Percentiles rank a stretch among this genome's conserved stretches.
These are phyloP conservation scores for Cyberlindnera misumaiensis DNA, from an alignment of 805 yeast species.

Conservation along the genomic window DNA sequence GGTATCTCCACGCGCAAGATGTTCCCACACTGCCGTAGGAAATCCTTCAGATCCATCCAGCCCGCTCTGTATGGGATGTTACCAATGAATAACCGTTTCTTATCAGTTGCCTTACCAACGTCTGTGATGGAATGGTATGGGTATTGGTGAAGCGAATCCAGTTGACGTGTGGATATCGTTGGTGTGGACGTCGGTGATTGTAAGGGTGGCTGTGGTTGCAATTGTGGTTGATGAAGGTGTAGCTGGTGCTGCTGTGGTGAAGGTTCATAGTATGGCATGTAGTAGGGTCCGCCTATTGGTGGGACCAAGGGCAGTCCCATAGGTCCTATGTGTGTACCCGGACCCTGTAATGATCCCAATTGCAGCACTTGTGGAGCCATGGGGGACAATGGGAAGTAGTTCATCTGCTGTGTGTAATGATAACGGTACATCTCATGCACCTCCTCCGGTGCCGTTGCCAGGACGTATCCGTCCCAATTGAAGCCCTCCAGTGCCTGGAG, in stretches of 20 bases:
- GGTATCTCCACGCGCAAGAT: conserved; percentile 32
- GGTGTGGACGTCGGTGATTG: conserved; percentile 5
- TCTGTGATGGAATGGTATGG: conserved; percentile 20
- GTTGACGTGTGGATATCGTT: conserved; percentile 14
- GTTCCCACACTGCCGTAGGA: conserved; percentile 22
- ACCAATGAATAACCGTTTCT: conserved; percentile 44
- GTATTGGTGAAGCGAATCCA: conserved; percentile 17
- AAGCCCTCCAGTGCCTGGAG: conserved; percentile 13
- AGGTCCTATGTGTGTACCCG: too few relatives aligned
- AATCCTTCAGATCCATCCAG: conserved; percentile 34
- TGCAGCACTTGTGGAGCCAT: too few relatives aligned
- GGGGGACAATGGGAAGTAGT: background rate
- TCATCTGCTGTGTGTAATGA: background rate
- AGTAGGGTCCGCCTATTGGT: background rate
- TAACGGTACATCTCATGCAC: background rate
- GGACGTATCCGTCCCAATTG: conserved; percentile 11
- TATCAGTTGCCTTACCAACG: conserved; percentile 21
- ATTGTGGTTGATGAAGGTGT: background rate
- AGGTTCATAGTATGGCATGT: background rate
- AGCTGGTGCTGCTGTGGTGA: background rate
- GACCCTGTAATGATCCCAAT: too few relatives aligned
- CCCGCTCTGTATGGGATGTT: conserved; percentile 44
- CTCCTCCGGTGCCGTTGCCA: conserved; percentile 5
- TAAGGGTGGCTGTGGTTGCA: background rate
- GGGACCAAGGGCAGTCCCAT: background rate